phyloP scores from a whole-genome alignment of 169 alveolate genomes.

The Plasmodium berghei region DNA sequence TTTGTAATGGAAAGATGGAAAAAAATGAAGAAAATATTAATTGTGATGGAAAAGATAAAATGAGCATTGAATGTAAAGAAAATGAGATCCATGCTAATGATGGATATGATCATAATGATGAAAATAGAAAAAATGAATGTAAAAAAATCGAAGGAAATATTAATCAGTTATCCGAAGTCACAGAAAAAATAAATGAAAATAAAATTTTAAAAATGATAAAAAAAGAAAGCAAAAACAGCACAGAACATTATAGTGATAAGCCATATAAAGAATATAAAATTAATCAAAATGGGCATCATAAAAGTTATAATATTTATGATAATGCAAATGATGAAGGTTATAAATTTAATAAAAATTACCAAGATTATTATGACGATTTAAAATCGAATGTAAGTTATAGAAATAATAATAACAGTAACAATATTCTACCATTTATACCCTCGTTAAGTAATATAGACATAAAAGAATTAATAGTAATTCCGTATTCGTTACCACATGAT shows the following conservation, averaged over 20 bases:
- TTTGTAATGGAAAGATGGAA: not conserved
- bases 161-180: no score
- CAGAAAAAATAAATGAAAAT: no score
- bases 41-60: conserved; percentile 12
- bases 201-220: no score
- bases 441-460: conserved; percentile 22
- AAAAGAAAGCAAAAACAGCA: no score
- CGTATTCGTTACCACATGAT: conserved; percentile 30
- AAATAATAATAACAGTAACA: not conserved
- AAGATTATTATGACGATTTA: conserved; percentile 34
- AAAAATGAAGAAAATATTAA: not conserved
- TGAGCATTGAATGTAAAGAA: not conserved
- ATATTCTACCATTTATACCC: not conserved
- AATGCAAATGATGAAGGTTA: conserved; percentile 7
- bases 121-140: not conserved
- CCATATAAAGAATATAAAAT: no score
- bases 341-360: conserved; percentile 4
- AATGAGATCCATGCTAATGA: not conserved
- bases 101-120: not conserved
- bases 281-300: no score
- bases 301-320: not conserved
- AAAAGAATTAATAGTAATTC: conserved; percentile 62
- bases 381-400: not conserved
- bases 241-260: no score
- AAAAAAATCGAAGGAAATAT: no score